Evolutionary conservation across 192 early-diverging fungal species (phyloP).

Genomic region (Ramicandelaber brevisporus): DNA sequence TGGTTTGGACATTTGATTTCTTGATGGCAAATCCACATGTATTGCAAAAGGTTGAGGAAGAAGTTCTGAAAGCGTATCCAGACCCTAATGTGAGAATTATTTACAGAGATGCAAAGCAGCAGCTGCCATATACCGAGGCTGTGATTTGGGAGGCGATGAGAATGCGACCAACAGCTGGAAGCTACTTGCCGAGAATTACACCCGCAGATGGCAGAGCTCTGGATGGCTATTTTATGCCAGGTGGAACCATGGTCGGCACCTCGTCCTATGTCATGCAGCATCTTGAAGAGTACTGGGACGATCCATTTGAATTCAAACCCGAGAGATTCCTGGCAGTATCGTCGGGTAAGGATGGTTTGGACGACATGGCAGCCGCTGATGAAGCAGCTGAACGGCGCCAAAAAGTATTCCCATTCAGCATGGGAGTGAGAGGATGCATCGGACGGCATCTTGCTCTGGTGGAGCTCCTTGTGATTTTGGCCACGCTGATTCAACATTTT

Average conservation of each 20-base stretch:
- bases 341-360: too few relatives aligned
- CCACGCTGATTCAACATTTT: too few relatives aligned
- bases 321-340: slow-evolving; percentile 15
- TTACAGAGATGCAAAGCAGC: slow-evolving; percentile 9
- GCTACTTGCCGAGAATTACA: slow-evolving; percentile 5
- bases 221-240: slow-evolving; percentile 10
- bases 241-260: slow-evolving; percentile 4
- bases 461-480: too few relatives aligned
- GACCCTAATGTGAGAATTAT: slow-evolving; percentile 5
- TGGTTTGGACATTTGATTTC: slow-evolving; percentile 11
- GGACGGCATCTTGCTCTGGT: too few relatives aligned
- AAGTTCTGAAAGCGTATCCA: slow-evolving; percentile 9
- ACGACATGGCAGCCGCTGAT: too few relatives aligned
- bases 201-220: slow-evolving; percentile 7
- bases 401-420: too few relatives aligned
- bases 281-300: slow-evolving; percentile 2
- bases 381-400: neutral
- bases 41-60: slow-evolving; percentile 4
- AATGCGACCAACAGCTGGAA: slow-evolving; percentile 6
- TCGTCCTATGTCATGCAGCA: slow-evolving; percentile 7
- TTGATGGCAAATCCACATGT: slow-evolving; percentile 8
- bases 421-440: too few relatives aligned
- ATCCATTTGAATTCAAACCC: slow-evolving; percentile 7
- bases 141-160: slow-evolving; percentile 15
- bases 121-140: slow-evolving; percentile 11